Evolutionary conservation across 495 filamentous ascomycete genomes (phyloP), one percentile per base, ranked within the genome.

Genomic region (Penicillium taxi): DNA sequence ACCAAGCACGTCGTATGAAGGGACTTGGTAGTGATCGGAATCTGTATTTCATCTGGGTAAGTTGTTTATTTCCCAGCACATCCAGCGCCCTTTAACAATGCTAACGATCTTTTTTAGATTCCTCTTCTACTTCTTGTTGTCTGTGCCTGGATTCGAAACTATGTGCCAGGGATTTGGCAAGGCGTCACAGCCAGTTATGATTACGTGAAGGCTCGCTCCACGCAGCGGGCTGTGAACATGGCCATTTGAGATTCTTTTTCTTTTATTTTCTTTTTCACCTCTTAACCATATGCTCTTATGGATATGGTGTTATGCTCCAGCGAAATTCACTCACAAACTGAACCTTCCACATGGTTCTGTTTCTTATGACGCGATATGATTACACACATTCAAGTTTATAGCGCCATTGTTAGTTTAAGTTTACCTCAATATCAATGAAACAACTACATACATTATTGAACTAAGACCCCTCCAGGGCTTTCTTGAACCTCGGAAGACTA

Each of bases 21-120:
- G 74, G 71, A 42, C 63, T 87, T 25, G 74, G 73, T 26, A 79
- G 73, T 43, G 86, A 93, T 54, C 71, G 80, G 47, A 87, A 86
- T 55, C 67, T 93, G 26, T 90, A 82, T 62, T 82, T 88, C 55
- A 69, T 93, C 53, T 93, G 86, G 86, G 85, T 88, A 28, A 28
- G 26, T 28, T 13, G n/a, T 12, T 5, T 5, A 9, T 4, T n/a
- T 28, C 5, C n/a, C 11, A 5, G 11, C 26, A 5, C 15, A 5
- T 5, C 4, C n/a, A 28, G 11, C 11, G 15, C 26, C 26, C 20
- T 22, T 35, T 13, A 23, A 35, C n/a, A n/a, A 14, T 61, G 23
- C 52, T 53, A 45, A 55, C 28, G 6, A 45, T 43, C 25, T 14
- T 28, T n/a, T 35, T n/a, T 37, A 63, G 59, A 61, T 59, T 41